phyloP scores from a whole-genome alignment of 805 yeast genomes.

The Saturnispora hagleri region DNA sequence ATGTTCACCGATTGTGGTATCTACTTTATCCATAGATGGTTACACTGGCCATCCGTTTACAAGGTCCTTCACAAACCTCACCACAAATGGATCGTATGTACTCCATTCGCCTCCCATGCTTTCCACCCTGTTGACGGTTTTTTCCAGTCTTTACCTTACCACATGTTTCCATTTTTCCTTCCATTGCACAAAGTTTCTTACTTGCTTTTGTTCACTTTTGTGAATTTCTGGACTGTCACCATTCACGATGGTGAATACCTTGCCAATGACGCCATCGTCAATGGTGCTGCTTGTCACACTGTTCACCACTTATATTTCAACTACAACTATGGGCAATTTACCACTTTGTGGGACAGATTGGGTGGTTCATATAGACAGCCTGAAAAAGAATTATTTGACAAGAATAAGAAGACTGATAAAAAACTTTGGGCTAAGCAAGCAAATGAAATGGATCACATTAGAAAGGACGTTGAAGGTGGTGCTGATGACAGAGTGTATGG shows the following conservation, averaged over 20 bases:
- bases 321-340: conserved; percentile 97
- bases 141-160: conserved; percentile 88
- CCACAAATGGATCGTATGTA: conserved; percentile 98
- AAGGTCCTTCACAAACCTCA: conserved; percentile 90
- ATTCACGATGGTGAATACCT: conserved; percentile 96
- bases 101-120: conserved; percentile 97
- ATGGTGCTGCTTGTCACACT: conserved; percentile 98
- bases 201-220: conserved; percentile 74
- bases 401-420: conserved; percentile 44
- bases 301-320: conserved; percentile 94
- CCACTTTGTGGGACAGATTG: conserved; percentile 95
- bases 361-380: conserved; percentile 93
- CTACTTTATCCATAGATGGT: conserved; percentile 82
- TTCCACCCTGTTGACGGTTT: conserved; percentile 98
- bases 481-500: conserved; percentile 69
- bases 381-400: conserved; percentile 74
- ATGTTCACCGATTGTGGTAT: conserved; percentile 93
- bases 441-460: conserved; percentile 66
- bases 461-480: conserved; percentile 70
- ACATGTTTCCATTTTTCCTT: conserved; percentile 81
- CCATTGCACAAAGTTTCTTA: conserved; percentile 87
- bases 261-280: conserved; percentile 86
- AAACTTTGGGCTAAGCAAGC: conserved; percentile 65
- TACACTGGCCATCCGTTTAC: conserved; percentile 90
- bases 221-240: conserved; percentile 97